Percentiles rank a stretch among this genome's conserved stretches.
Conservation (phyloP, 257 asterid genomes). For the Jacaranda copaia region DNA sequence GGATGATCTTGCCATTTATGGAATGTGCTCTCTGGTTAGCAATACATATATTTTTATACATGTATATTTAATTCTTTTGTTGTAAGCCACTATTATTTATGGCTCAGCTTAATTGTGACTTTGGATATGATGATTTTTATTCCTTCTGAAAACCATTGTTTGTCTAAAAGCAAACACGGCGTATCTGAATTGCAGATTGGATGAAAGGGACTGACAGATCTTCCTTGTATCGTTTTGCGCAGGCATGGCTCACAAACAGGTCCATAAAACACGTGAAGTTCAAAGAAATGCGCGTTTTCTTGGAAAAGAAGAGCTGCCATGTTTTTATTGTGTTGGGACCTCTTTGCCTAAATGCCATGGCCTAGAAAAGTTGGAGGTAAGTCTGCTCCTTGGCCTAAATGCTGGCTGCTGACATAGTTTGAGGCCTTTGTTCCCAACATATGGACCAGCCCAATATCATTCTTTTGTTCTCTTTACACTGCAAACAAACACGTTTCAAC, state of each 20-base stretch:
- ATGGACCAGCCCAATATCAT: constrained; percentile 42
- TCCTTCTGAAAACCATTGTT: constrained; percentile 33
- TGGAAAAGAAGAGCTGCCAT: constrained; percentile 11
- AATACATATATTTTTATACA: background rate
- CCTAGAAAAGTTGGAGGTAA: constrained; percentile 27
- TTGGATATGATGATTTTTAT: constrained; percentile 11
- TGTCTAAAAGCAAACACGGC: constrained; percentile 47
- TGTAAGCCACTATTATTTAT: constrained; percentile 24
- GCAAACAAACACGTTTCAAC: constrained; percentile 38
- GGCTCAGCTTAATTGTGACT: constrained; percentile 1
- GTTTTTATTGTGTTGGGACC: constrained; percentile 55
- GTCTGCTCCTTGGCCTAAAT: constrained; percentile 26
- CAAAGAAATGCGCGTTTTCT: constrained; percentile 33
- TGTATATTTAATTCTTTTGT: background rate
- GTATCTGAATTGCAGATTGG: constrained; percentile 64
- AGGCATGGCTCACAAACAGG: constrained; percentile 47
- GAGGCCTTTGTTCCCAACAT: constrained; percentile 28
- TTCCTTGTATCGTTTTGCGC: constrained; percentile 39
- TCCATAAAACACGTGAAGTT: constrained; percentile 66
- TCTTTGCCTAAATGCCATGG: constrained; percentile 28
- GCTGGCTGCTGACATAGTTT: constrained; percentile 34
- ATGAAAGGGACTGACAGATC: constrained; percentile 60
- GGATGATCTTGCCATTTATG: constrained; percentile 56
- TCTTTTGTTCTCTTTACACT: constrained; percentile 26
- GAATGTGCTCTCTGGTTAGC: constrained; percentile 38